A percentile compares a stretch with the other conserved stretches of the same genome.
These are phyloP conservation scores for Debaryomyces tyrocola DNA, from an alignment of 805 yeast species.

Conservation along the genomic window DNA sequence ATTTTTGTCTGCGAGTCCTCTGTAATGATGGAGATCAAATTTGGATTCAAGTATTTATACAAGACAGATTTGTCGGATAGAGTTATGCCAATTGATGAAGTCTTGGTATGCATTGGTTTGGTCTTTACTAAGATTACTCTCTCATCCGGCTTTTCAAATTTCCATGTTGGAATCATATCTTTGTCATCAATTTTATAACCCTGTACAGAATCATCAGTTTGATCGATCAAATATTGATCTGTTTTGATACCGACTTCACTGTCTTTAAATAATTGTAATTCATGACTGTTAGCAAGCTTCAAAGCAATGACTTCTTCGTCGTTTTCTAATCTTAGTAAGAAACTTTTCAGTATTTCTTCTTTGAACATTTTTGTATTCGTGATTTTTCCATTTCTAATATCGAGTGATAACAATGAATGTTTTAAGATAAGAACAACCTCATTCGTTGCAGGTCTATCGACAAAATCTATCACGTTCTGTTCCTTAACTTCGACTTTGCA, in stretches of 20 bases:
- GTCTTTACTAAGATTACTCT: slow-evolving; percentile 15
- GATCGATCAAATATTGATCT: slow-evolving; percentile 14
- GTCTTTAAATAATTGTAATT: background rate
- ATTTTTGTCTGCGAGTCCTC: slow-evolving; percentile 14
- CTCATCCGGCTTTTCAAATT: slow-evolving; percentile 18
- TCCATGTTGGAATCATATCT: slow-evolving; percentile 28
- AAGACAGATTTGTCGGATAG: slow-evolving; percentile 70
- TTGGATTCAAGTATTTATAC: slow-evolving; percentile 82
- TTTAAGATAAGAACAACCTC: background rate
- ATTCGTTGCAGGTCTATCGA: background rate
- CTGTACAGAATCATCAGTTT: slow-evolving; percentile 11
- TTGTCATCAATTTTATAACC: slow-evolving; percentile 20
- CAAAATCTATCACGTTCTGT: background rate
- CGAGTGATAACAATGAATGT: slow-evolving; percentile 5
- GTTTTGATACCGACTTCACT: background rate
- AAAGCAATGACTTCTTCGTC: background rate
- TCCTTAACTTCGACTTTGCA: slow-evolving; percentile 1
- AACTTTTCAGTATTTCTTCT: background rate
- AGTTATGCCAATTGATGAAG: slow-evolving; percentile 63
- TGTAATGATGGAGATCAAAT: slow-evolving; percentile 53
- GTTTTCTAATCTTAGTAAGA: background rate
- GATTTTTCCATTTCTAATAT: slow-evolving; percentile 17
- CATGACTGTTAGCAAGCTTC: background rate
- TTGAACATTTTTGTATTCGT: background rate
- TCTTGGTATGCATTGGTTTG: slow-evolving; percentile 21